Conservation (phyloP, 208 protist genomes). For the Trypanosoma mega region DNA sequence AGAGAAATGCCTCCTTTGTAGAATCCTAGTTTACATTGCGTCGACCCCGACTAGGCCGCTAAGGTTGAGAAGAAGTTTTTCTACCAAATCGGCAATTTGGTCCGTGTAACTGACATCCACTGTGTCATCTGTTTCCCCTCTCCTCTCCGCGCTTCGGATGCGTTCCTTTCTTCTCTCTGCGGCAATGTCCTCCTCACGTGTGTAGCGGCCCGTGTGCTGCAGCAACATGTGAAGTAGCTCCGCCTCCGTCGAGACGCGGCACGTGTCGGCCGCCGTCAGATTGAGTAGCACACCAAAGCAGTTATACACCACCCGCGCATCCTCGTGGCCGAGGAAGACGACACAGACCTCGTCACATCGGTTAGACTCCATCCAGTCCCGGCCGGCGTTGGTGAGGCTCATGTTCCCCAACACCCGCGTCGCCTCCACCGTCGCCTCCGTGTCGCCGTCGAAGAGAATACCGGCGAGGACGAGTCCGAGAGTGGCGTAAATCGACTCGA, state of each 20-base stretch:
- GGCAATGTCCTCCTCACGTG: conserved; percentile 38
- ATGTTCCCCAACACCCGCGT: conserved; percentile 78
- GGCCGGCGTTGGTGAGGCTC: conserved; percentile 73
- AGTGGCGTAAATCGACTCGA: conserved; percentile 43
- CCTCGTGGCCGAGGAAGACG: conserved; percentile 77
- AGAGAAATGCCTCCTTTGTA: too few species aligned
- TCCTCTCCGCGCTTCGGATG: conserved; percentile 17
- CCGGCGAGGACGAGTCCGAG: conserved; percentile 58
- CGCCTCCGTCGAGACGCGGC: conserved; percentile 56
- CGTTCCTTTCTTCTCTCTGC: conserved; percentile 33
- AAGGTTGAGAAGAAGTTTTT: conserved; percentile 74
- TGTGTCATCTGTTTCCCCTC: conserved; percentile 1
- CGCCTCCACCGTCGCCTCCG: conserved; percentile 74
- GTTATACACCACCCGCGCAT: conserved; percentile 81
- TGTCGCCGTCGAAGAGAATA: conserved; percentile 72
- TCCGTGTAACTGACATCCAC: conserved; percentile 37
- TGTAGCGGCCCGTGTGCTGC: conserved; percentile 68
- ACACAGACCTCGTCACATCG: conserved; percentile 78
- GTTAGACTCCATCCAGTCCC: conserved; percentile 81
- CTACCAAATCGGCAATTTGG: conserved; percentile 73
- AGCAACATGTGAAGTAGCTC: conserved; percentile 67
- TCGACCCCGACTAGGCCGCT: conserved; percentile 49
- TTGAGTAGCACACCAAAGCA: conserved; percentile 80
- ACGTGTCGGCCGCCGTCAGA: conserved; percentile 67
- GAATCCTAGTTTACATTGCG: too few species aligned